Conservation (phyloP, 1,284 basidiomycete species). For the Rhodotorula sp. region DNA sequence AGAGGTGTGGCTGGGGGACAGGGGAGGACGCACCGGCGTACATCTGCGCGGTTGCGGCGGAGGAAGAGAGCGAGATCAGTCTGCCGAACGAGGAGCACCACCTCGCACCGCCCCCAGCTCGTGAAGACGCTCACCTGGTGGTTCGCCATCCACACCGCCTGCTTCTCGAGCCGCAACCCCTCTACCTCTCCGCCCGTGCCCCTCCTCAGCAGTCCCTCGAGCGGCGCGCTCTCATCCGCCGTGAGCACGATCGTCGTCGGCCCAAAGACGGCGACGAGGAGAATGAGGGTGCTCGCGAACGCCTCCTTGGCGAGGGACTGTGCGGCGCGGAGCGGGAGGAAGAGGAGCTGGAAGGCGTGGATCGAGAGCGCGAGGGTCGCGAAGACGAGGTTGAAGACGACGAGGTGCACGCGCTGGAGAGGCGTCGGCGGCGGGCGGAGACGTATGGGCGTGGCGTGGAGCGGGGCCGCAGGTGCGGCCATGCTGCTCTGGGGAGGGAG, state of each 20-base stretch:
- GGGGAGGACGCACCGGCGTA: conserved; percentile 58
- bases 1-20: not conserved
- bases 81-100: not conserved
- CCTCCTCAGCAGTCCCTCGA: conserved; percentile 56
- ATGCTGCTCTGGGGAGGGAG: not conserved
- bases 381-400: conserved; percentile 25
- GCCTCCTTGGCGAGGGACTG: conserved; percentile 79
- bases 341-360: conserved; percentile 19
- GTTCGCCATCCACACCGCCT: conserved; percentile 55
- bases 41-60: conserved; percentile 57
- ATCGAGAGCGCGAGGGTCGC: not conserved
- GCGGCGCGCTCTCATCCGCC: conserved; percentile 46
- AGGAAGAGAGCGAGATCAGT: not conserved
- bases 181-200: conserved; percentile 60
- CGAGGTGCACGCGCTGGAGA: not conserved
- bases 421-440: not conserved
- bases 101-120: not conserved
- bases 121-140: conserved; percentile 41
- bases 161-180: conserved; percentile 69
- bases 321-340: conserved; percentile 58
- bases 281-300: conserved; percentile 72
- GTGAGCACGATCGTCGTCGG: conserved; percentile 75
- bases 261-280: conserved; percentile 55
- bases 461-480: not conserved
- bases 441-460: conserved; percentile 14